phyloP scores from a whole-genome alignment of 1,284 basidiomycete genomes.

The Ceratobasidium papillatum region DNA sequence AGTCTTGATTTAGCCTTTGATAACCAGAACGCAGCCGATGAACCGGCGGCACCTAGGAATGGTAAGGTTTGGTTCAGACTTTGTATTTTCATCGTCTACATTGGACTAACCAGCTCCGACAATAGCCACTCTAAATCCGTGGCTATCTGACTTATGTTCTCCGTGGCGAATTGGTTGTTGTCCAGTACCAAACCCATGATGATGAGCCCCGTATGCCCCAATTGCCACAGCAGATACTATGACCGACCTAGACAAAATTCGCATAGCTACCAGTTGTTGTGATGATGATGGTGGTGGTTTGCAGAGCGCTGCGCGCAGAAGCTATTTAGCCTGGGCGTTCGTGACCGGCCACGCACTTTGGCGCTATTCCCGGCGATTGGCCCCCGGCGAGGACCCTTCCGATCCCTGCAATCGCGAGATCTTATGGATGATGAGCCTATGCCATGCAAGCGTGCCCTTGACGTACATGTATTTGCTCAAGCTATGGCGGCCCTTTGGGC shows the following conservation, averaged over 20 bases:
- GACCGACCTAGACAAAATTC: not conserved
- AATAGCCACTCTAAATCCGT: constrained; percentile 66
- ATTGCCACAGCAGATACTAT: not conserved
- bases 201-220: constrained; percentile 4
- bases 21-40: constrained; percentile 83
- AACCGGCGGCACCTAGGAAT: constrained; percentile 55
- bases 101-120: constrained; percentile 86
- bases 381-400: too few species aligned
- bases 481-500: too few species aligned
- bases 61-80: not conserved
- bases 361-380: too few species aligned
- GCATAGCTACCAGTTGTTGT: not conserved
- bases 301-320: not conserved
- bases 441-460: too few species aligned
- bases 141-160: not conserved
- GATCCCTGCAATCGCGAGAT: too few species aligned
- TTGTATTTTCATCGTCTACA: constrained; percentile 45
- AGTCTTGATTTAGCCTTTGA: constrained; percentile 73
- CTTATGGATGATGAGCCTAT: too few species aligned
- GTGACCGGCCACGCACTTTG: constrained; percentile 1
- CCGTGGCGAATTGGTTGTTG: constrained; percentile 15
- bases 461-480: too few species aligned
- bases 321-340: not conserved
- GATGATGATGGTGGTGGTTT: not conserved
- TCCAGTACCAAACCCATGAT: not conserved